These are phyloP conservation scores for Trichoderma endophyticum DNA, from an alignment of 2,329 filamentous ascomycete species.

Conservation along the genomic window DNA sequence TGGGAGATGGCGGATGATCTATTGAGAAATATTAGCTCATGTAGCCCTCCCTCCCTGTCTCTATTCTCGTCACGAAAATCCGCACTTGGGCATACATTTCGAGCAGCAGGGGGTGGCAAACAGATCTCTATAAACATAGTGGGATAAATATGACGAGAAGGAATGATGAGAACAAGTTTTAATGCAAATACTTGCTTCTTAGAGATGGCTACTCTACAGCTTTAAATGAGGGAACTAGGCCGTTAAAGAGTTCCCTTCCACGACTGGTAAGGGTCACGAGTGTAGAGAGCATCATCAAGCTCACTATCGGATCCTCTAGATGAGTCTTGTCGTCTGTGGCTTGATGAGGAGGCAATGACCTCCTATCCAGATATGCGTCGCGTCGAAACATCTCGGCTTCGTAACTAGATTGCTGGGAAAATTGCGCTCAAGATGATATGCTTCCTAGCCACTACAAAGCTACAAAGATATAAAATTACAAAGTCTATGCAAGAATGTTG, in stretches of 20 bases:
- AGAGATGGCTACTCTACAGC: background rate
- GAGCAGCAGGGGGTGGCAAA: background rate
- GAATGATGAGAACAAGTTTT: background rate
- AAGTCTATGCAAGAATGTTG: background rate
- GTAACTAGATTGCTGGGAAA: background rate
- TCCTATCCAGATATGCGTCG: background rate
- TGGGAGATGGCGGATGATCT: background rate
- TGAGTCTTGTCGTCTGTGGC: background rate
- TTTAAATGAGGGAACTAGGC: background rate
- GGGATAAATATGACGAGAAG: background rate
- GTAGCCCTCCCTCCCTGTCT: background rate
- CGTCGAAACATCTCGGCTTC: background rate
- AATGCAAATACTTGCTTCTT: background rate
- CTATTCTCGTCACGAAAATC: background rate
- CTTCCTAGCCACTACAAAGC: too few relatives aligned
- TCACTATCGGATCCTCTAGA: background rate
- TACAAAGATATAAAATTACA: too few relatives aligned
- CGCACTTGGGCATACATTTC: background rate
- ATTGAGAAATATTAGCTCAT: background rate
- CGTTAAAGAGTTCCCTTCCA: background rate
- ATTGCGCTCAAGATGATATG: background rate
- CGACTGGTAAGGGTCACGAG: background rate
- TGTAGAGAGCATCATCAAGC: background rate
- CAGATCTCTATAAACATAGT: background rate
- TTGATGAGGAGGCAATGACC: background rate